Evolutionary conservation across 108 stramenopile species (phyloP).

Genomic region (Pseudonitzschia pungens): DNA sequence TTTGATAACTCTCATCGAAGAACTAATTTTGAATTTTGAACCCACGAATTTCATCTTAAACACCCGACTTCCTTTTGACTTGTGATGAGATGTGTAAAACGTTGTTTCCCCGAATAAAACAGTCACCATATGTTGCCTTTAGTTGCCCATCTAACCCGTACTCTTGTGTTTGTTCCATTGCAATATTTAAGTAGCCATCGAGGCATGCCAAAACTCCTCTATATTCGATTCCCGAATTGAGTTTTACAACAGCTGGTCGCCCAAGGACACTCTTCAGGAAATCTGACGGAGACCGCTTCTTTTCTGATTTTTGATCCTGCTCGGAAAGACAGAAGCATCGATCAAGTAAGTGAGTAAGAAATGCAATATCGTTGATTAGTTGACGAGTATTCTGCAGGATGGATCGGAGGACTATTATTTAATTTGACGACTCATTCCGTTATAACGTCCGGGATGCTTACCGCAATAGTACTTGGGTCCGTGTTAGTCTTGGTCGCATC

Average conservation of each 20-base stretch:
- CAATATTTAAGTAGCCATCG: conserved; percentile 99
- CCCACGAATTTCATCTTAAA: too few relatives aligned
- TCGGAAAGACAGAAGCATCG: background rate
- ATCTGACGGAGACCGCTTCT: conserved; percentile 82
- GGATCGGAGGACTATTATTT: background rate
- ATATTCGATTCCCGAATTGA: conserved; percentile 96
- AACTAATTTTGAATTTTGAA: background rate
- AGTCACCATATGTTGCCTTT: conserved; percentile 97
- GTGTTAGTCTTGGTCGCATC: background rate
- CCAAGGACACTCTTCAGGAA: conserved; percentile 91
- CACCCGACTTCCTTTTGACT: conserved; percentile 39
- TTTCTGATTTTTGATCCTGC: conserved; percentile 19
- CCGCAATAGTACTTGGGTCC: background rate
- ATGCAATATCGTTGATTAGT: background rate
- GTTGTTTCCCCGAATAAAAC: conserved; percentile 99
- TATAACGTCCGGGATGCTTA: background rate
- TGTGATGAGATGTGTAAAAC: conserved; percentile 82
- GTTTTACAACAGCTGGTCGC: conserved; percentile 91
- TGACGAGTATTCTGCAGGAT: too few relatives aligned
- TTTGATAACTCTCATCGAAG: too few relatives aligned
- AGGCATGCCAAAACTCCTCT: conserved; percentile 97
- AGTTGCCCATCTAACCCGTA: conserved; percentile 95
- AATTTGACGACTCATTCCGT: background rate
- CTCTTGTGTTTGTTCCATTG: conserved; percentile 99
- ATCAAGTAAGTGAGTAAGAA: background rate